phyloP scores from a whole-genome alignment of 768 basidiomycete genomes.

The Tubosaeta brunneosetosa region DNA sequence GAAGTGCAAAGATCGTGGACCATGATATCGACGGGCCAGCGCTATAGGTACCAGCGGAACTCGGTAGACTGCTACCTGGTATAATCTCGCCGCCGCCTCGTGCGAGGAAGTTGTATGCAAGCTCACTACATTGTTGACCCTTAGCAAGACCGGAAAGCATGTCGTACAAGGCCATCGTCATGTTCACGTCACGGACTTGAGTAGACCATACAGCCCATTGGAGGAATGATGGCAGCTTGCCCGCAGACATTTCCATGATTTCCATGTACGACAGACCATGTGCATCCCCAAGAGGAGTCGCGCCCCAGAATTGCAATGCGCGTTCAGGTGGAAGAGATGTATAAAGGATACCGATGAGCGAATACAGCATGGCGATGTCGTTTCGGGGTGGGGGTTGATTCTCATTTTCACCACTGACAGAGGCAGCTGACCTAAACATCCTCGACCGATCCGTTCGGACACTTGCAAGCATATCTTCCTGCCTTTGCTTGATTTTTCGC shows the following conservation, averaged over 20 bases:
- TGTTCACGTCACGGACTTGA: constrained; percentile 62
- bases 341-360: constrained; percentile 80
- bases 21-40: constrained; percentile 67
- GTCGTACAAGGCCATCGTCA: constrained; percentile 79
- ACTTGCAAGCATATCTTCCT: constrained; percentile 78
- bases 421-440: constrained; percentile 39
- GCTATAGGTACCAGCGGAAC: constrained; percentile 32
- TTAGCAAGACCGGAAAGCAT: constrained; percentile 84
- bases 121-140: constrained; percentile 79
- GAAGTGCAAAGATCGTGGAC: constrained; percentile 65
- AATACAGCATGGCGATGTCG: constrained; percentile 81
- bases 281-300: constrained; percentile 43
- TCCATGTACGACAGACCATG: constrained; percentile 52
- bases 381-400: constrained; percentile 58
- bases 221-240: constrained; percentile 68
- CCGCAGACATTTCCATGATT: constrained; percentile 53
- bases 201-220: constrained; percentile 91
- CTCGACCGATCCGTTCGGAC: constrained; percentile 61
- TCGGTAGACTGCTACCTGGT: constrained; percentile 50
- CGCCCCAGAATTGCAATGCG: constrained; percentile 85
- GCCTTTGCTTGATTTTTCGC: constrained; percentile 82
- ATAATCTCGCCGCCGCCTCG: constrained; percentile 68
- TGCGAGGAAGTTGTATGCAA: constrained; percentile 86
- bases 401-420: constrained; percentile 40
- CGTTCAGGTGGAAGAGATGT: constrained; percentile 66